phyloP scores from a whole-genome alignment of 441 rosid genomes.

The Adansonia madagascariensis region DNA sequence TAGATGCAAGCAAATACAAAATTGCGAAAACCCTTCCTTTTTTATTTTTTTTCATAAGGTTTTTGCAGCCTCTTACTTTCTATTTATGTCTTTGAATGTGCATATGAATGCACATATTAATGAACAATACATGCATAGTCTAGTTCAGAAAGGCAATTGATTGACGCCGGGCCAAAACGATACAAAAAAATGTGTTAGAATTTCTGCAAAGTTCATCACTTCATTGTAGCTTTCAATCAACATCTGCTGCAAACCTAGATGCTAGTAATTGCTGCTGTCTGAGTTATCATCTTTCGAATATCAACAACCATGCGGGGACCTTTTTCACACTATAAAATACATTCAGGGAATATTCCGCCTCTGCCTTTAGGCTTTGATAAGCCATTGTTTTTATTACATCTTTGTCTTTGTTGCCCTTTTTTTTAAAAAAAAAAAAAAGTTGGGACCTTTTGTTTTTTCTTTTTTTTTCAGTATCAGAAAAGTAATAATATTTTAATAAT shows the following conservation, averaged over 20 bases:
- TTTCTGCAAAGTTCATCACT: not conserved
- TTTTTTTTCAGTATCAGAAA: no score
- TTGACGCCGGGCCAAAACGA: not conserved
- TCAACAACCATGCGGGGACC: not conserved
- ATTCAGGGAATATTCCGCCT: not conserved
- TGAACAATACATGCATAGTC: not conserved
- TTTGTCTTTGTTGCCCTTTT: no score
- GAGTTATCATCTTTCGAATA: not conserved
- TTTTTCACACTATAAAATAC: not conserved
- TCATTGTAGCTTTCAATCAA: slow-evolving; percentile 5
- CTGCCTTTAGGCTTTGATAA: not conserved
- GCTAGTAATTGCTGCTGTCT: not conserved
- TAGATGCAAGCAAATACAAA: not conserved
- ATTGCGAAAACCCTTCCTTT: not conserved
- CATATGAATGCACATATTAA: not conserved
- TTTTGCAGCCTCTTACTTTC: not conserved
- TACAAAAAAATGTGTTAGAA: not conserved
- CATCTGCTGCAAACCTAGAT: not conserved
- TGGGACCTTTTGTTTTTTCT: no score
- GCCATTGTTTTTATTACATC: not conserved
- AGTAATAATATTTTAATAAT: no score
- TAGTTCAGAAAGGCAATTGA: not conserved
- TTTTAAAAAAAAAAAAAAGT: no score
- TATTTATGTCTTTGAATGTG: not conserved
- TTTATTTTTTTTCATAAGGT: not conserved